Evolutionary conservation across 768 basidiomycete genomes (phyloP), one percentile per base, ranked within the genome.

Genomic region (Lepiota brunneoincarnata): DNA sequence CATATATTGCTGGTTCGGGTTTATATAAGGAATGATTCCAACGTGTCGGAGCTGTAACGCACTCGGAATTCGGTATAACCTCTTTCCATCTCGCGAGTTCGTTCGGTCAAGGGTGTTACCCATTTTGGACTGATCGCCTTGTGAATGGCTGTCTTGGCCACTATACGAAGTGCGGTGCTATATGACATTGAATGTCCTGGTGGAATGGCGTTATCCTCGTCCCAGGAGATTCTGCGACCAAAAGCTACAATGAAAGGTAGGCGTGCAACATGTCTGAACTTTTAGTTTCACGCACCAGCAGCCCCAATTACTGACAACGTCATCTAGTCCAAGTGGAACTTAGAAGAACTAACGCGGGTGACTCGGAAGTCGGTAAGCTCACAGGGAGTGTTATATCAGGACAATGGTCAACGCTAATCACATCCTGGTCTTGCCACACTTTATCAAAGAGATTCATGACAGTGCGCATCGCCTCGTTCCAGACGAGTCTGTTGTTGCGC

Each of bases 341-440:
- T 31, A 36, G 21, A 10, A 17, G 20, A 34, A 42, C 3, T 12
- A 21, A 26, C 17, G 31, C 31, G 31, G 11, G 31, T 10, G 31
- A n/a, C n/a, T n/a, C n/a, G n/a, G n/a, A 31, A 31, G 4, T 31
- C 31, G 40, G 6, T 37, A 34, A 17, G 36, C 75, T 47, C 53
- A 83, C 83, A 7, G 79, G 79, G 3, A 79, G 61, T 0, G 83
- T 84, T n/a, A 84, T 61, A 31, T 82, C 77, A 3, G 80, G 61
- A 46, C 69, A 69, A 60, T 84, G 73, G 43, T 80, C 74, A n/a
- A 77, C 58, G 4, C 62, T 59, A 12, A 83, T 58, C 43, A 64
- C 60, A 18, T 73, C 59, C 44, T 68, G 63, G 24, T 68, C 64
- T 4, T 61, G 67, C 81, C 84, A 84, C 4, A 78, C 69, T 14